These are phyloP conservation scores for Saturnispora quitensis DNA, from an alignment of 805 yeast genomes.

Conservation along the genomic window DNA sequence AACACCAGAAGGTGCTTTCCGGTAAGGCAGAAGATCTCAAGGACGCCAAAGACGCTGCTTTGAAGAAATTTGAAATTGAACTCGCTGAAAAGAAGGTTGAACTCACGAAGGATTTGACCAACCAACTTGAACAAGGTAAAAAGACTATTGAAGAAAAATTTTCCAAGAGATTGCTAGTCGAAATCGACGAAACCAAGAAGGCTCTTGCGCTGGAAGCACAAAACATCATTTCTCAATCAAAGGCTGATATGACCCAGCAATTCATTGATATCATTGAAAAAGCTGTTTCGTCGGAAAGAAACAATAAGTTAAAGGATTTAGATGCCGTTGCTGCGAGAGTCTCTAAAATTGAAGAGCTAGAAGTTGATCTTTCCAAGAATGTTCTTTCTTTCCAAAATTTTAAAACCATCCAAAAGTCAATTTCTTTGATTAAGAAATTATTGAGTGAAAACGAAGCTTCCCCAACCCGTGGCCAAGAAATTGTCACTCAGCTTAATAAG, in stretches of 20 bases:
- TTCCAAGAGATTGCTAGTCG: constrained; percentile 46
- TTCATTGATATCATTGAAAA: constrained; percentile 50
- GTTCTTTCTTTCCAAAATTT: constrained; percentile 32
- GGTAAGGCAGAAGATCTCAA: constrained; percentile 23
- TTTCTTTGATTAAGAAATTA: constrained; percentile 34
- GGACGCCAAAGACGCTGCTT: constrained; percentile 3
- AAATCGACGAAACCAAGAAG: constrained; percentile 58
- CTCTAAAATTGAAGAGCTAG: constrained; percentile 47
- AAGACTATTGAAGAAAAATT: constrained; percentile 50
- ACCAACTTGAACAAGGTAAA: constrained; percentile 56
- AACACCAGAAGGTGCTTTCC: constrained; percentile 19
- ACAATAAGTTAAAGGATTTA: constrained; percentile 66
- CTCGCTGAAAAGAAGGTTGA: constrained; percentile 34
- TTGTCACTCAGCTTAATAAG: constrained; percentile 34
- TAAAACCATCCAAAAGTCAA: constrained; percentile 36
- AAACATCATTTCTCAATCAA: constrained; percentile 59
- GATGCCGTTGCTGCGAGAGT: constrained; percentile 48
- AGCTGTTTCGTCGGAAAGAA: constrained; percentile 64
- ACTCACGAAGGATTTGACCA: constrained; percentile 47
- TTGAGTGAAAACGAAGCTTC: constrained; percentile 30
- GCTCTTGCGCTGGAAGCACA: constrained; percentile 62
- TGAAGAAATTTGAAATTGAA: constrained; percentile 27
- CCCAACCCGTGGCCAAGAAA: constrained; percentile 35
- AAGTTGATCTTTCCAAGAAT: constrained; percentile 32
- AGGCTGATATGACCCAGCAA: constrained; percentile 59